Evolutionary conservation across 164 flowering plant genomes (phyloP).

Genomic region (Tinospora cordifolia): DNA sequence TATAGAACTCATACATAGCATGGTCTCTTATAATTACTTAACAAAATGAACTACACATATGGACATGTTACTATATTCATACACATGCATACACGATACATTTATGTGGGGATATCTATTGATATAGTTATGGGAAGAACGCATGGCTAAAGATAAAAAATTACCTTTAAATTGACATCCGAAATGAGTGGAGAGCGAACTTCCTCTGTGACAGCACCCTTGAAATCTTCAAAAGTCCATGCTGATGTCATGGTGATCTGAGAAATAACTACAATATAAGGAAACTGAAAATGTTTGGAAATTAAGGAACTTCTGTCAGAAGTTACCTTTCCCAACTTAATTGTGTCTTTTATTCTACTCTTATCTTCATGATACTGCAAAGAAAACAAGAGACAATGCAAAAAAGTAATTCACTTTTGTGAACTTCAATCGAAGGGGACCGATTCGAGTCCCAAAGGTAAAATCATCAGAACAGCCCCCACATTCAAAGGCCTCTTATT

Average conservation of each 20-base stretch:
- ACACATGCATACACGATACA: too few species aligned
- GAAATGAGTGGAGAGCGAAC: constrained; percentile 38
- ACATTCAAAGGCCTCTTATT: too few species aligned
- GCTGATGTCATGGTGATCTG: constrained; percentile 54
- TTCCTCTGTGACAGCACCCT: constrained; percentile 44
- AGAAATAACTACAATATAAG: neutral
- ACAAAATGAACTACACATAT: neutral
- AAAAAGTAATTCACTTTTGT: neutral
- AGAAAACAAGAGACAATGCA: constrained; percentile 5
- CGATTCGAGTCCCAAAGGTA: too few species aligned
- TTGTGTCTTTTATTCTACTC: constrained; percentile 57
- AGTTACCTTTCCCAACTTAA: constrained; percentile 66
- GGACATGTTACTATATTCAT: too few species aligned
- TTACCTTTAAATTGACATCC: constrained; percentile 68
- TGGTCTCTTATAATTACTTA: too few species aligned
- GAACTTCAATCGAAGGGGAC: too few species aligned
- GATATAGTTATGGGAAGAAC: neutral
- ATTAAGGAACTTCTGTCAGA: neutral
- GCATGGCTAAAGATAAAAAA: neutral
- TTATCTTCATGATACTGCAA: constrained; percentile 84
- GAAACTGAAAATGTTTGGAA: neutral
- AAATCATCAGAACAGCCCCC: too few species aligned
- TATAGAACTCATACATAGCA: neutral
- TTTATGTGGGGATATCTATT: too few species aligned
- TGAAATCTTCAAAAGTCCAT: constrained; percentile 72